Conservation (phyloP, 768 basidiomycete genomes). For the Antrodiella citrinella region DNA sequence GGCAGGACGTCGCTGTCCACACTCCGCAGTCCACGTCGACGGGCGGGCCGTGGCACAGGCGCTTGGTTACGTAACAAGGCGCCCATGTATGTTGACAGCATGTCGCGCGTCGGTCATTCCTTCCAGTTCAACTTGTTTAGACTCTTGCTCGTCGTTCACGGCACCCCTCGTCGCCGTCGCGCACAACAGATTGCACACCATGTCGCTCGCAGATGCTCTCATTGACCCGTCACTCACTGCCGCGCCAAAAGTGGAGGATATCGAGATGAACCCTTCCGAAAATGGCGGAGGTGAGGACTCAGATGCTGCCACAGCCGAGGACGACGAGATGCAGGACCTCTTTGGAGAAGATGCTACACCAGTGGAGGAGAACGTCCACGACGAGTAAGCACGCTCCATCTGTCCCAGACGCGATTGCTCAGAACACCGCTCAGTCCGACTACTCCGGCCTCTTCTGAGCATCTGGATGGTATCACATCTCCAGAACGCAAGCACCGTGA, state of each 20-base stretch:
- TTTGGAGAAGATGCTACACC: conserved; percentile 59
- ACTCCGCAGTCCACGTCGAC: too few species aligned
- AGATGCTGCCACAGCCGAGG: conserved; percentile 15
- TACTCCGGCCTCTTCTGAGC: conserved; percentile 21
- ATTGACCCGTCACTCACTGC: conserved; percentile 4
- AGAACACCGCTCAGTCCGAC: conserved; percentile 15
- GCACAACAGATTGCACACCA: not conserved
- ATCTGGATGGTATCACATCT: conserved; percentile 48
- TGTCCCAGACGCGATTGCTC: conserved; percentile 2
- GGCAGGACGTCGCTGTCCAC: too few species aligned
- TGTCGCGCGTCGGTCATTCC: not conserved
- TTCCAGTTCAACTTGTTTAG: not conserved
- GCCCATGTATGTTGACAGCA: not conserved
- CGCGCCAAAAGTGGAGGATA: conserved; percentile 1
- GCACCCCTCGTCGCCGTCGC: not conserved
- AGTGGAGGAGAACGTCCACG: conserved; percentile 39
- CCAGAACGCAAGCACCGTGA: conserved; percentile 50
- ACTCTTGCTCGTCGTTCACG: not conserved
- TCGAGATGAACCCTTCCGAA: conserved; percentile 4
- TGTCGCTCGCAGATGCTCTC: conserved; percentile 19
- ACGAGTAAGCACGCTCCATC: conserved; percentile 16
- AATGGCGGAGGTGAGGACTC: conserved; percentile 4
- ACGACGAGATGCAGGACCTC: conserved; percentile 69
- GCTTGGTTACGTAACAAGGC: not conserved
- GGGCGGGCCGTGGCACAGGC: too few species aligned